Evolutionary conservation across 2,329 filamentous ascomycete genomes (phyloP), one percentile per base, ranked within the genome.

Genomic region (Xylariaceae sp.): DNA sequence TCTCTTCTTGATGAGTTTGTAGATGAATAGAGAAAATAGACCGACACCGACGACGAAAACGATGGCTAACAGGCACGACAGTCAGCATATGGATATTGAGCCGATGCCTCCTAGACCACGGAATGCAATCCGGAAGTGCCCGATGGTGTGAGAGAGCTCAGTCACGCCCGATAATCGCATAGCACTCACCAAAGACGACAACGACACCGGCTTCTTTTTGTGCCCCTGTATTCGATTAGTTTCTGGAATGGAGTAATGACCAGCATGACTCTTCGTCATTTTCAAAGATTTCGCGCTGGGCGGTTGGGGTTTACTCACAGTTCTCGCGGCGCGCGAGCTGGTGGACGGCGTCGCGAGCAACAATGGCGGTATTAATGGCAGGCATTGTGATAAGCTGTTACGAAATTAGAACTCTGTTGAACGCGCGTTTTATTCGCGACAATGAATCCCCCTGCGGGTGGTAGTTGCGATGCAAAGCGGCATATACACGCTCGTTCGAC

Each of bases 31-130:
- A 50, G 49, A 49, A 22, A 68, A 45, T 18, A 70, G 55, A 60
- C 66, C 67, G 51, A 61, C 49, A 52, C 56, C 68, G 47, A 70
- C 68, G 26, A 68, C 51, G 61, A 68, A 68, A 47, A 70, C 68
- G 43, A 70, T 70, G 44, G 58, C 59, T 63, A 46, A 51, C 39
- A 29, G 58, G 36, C 5, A 3, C 16, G 26, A 49, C 50, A 48
- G 59, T 56, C 39, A 59, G 56, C 40, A 51, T 13, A 18, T 36
- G 13, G 10, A 15, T 13, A 4, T 34, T 13, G 13, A 34, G 13
- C 13, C 13, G 10, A 34, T 34, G 6, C 10, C 32, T 15, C 4
- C 32, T 10, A 34, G 13, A 34, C 32, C 9, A 34, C 32, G 9
- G 32, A 10, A 4, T 3, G 32, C 13, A 15, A 34, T 15, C 13